Percentiles rank a stretch among this genome's conserved stretches.
These are phyloP conservation scores for Nissolia schottii DNA, from an alignment of 306 rosid species.

Conservation along the genomic window DNA sequence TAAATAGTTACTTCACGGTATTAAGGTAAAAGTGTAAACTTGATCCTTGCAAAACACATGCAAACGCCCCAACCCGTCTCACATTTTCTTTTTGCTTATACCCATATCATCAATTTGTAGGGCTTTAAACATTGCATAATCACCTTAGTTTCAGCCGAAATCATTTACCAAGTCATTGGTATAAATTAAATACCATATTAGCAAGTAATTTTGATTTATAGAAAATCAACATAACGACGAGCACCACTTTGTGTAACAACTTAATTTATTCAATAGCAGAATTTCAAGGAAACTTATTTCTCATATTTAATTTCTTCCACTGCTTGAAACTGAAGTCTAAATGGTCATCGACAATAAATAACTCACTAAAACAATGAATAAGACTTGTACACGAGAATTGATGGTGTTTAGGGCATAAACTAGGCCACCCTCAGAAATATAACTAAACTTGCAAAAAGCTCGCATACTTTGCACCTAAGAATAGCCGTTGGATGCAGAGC, in stretches of 20 bases:
- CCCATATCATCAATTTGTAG: no score
- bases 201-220: neutral
- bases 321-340: slow-evolving; percentile 21
- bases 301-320: slow-evolving; percentile 26
- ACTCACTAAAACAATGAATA: slow-evolving; percentile 23
- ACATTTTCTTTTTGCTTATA: no score
- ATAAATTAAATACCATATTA: slow-evolving; percentile 9
- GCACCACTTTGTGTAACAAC: slow-evolving; percentile 28
- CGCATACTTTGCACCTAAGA: slow-evolving; percentile 91
- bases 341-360: slow-evolving; percentile 30
- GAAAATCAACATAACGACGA: neutral
- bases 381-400: slow-evolving; percentile 25
- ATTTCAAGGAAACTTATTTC: slow-evolving; percentile 33
- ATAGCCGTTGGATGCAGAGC: slow-evolving; percentile 94
- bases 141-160: no score
- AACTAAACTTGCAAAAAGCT: slow-evolving; percentile 85
- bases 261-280: slow-evolving; percentile 31
- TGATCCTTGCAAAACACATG: no score
- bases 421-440: slow-evolving; percentile 7
- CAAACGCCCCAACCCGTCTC: no score
- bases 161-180: no score
- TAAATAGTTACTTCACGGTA: no score
- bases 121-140: no score
- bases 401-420: neutral
- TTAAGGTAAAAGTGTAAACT: no score